A percentile compares a stretch with the other conserved stretches of the same genome.
These are phyloP conservation scores for Colletotrichum aenigma DNA, from an alignment of 2,329 filamentous ascomycete genomes.

Conservation along the genomic window DNA sequence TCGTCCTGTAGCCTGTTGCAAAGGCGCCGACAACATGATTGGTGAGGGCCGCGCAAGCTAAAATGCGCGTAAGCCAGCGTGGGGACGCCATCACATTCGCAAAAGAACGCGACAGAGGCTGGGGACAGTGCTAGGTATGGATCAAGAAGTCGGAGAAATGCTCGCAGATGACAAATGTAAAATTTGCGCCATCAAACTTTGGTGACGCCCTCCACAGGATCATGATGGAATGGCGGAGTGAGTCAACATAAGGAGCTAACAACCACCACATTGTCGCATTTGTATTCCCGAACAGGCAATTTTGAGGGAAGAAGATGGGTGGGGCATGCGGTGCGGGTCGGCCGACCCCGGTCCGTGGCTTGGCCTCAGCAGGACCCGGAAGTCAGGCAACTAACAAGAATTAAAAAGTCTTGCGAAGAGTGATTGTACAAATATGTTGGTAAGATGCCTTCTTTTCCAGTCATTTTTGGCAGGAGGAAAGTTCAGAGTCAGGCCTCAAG, in stretches of 20 bases:
- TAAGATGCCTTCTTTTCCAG: background rate
- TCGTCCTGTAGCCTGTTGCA: background rate
- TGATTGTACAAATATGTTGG: background rate
- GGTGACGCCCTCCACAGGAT: background rate
- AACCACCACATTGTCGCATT: background rate
- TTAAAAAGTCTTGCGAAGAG: background rate
- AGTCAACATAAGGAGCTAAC: background rate
- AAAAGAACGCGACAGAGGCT: background rate
- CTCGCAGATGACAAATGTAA: background rate
- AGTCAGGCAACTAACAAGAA: background rate
- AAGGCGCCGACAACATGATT: background rate
- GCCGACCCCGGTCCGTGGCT: background rate
- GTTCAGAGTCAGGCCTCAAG: background rate
- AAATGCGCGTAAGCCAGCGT: background rate
- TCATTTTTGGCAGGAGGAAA: background rate
- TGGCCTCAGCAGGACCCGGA: background rate
- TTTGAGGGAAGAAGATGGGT: background rate
- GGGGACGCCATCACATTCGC: background rate
- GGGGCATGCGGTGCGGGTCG: background rate
- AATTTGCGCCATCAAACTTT: background rate
- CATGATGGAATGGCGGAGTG: background rate
- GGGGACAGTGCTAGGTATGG: background rate
- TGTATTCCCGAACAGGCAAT: constrained; percentile 6
- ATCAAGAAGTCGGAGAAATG: background rate
- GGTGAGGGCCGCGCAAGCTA: background rate